phyloP scores from a whole-genome alignment of 768 basidiomycete species.

The Calvatia gigantea region DNA sequence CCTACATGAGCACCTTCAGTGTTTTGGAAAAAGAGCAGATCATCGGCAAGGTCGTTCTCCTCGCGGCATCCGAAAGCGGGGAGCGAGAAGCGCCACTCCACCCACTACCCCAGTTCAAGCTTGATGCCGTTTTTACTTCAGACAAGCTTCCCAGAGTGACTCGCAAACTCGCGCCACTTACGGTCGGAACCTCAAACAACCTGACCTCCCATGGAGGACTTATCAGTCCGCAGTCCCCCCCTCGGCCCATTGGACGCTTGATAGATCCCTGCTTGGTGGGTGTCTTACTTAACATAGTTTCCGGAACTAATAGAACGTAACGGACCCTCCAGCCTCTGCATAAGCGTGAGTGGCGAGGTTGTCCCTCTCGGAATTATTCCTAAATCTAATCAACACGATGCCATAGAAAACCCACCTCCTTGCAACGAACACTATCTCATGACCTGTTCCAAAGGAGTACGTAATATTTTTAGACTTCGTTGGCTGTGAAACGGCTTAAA shows the following conservation, averaged over 20 bases:
- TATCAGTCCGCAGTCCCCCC: conserved; percentile 64
- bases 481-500: conserved; percentile 15
- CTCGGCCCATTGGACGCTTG: conserved; percentile 37
- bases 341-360: conserved; percentile 57
- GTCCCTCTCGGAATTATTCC: conserved; percentile 1
- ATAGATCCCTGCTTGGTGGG: conserved; percentile 67
- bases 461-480: conserved; percentile 18
- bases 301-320: conserved; percentile 3
- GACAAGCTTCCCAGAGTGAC: conserved; percentile 32
- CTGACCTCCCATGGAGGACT: conserved; percentile 56
- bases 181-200: conserved; percentile 38
- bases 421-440: conserved; percentile 85
- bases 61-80: conserved; percentile 42
- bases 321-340: conserved; percentile 56
- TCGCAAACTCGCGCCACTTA: conserved; percentile 45
- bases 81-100: conserved; percentile 40
- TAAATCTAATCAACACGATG: conserved; percentile 9
- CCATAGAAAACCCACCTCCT: conserved; percentile 73
- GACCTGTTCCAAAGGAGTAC: conserved; percentile 76
- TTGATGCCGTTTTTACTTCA: conserved; percentile 48
- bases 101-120: conserved; percentile 47
- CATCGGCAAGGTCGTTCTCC: conserved; percentile 60
- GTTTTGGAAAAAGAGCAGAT: conserved; percentile 59
- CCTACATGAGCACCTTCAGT: conserved; percentile 55
- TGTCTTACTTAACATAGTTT: conserved; percentile 8